Conservation (phyloP, 495 filamentous ascomycete species). For the Neurospora discreta region DNA sequence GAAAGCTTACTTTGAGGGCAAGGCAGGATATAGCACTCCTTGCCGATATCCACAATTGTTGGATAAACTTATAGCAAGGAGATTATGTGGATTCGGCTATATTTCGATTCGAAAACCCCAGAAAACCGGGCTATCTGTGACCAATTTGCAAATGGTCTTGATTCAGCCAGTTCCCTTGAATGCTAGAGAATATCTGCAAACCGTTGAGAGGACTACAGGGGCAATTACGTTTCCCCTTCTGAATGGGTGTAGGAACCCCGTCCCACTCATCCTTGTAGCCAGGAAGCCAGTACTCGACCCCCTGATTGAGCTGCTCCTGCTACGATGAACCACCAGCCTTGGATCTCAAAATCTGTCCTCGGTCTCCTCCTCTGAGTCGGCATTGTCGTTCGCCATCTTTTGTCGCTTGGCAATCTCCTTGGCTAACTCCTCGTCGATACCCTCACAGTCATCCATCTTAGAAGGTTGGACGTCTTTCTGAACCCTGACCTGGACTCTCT, state of each 20-base stretch:
- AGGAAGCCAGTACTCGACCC: not conserved
- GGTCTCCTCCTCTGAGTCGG: not conserved
- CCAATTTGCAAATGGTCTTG: not conserved
- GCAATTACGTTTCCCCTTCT: not conserved
- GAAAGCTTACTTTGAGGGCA: not conserved
- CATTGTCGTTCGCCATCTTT: not conserved
- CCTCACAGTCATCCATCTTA: not conserved
- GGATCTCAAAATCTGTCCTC: not conserved
- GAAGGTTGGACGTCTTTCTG: not conserved
- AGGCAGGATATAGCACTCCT: not conserved
- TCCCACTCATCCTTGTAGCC: not conserved
- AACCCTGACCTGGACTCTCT: not conserved
- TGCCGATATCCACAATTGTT: not conserved
- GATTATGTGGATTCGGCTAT: not conserved
- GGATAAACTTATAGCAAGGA: not conserved
- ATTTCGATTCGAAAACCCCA: not conserved
- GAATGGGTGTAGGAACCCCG: not conserved
- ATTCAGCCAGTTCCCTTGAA: not conserved
- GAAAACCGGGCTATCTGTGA: not conserved
- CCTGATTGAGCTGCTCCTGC: not conserved
- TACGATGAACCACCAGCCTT: not conserved
- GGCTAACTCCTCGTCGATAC: not conserved
- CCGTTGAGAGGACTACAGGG: not conserved
- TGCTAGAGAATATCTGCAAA: not conserved
- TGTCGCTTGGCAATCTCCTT: not conserved